Evolutionary conservation across 116 monocot species (phyloP), one percentile per base, ranked within the genome.

Genomic region (Zostera marina): DNA sequence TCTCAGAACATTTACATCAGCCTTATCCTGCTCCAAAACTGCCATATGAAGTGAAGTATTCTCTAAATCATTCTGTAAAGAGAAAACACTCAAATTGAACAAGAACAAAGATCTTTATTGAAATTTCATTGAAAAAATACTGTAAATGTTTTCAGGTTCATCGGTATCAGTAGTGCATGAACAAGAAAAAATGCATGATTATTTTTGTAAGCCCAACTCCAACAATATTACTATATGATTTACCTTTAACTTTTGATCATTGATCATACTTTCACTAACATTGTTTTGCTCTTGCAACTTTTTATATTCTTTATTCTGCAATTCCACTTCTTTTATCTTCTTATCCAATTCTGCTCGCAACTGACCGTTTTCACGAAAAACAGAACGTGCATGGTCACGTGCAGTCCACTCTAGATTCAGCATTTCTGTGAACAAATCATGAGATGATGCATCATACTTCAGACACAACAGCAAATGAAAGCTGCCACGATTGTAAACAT

Each of bases 161-260:
- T 51, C 5, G 1, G n/a, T n/a, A n/a, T n/a, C 4, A 3, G 8
- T 51, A 16, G 16, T 0, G n/a, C n/a, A n/a, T n/a, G n/a, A n/a
- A n/a, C n/a, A n/a, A n/a, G n/a, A n/a, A n/a, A n/a, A n/a, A n/a
- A n/a, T n/a, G n/a, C n/a, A n/a, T n/a, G n/a, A n/a, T n/a, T n/a
- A 16, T 19, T 19, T 51, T 20, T 51, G 51, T 19, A 19, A 19
- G 17, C 3, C 21, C 21, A 51, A 19, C 20, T 13, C 21, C 21
- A 51, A 51, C 19, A 17, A 32, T 19, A 51, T 21, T 56, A 56
- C 16, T 38, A 43, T 15, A 44, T 49, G 6, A 9, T 4, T 61
- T 63, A 87, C 87, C 81, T 79, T 87, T 48, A 72, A 42, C 66
- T 70, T 79, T 60, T 79, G 76, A 52, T 74, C 72, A 38, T 69